phyloP scores from a whole-genome alignment of 192 early-diverging fungal genomes.

The Pecoramyces ruminantium region DNA sequence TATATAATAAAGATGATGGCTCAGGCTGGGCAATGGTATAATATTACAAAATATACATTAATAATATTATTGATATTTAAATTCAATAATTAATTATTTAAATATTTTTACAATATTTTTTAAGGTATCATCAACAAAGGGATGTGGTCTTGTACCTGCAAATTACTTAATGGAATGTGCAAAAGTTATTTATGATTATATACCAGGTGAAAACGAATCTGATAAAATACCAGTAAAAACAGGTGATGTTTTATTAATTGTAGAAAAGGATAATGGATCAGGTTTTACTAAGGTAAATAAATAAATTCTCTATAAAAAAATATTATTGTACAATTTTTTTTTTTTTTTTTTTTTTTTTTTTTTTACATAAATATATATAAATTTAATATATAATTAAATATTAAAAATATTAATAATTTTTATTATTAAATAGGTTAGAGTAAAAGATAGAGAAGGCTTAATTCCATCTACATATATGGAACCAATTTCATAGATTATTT shows the following conservation, averaged over 20 bases:
- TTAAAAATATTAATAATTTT: background rate
- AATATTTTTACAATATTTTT: too few species aligned
- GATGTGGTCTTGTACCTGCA: background rate
- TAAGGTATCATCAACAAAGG: background rate
- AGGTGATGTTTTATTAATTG: conserved; percentile 2
- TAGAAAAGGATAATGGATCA: conserved; percentile 5
- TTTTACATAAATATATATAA: too few species aligned
- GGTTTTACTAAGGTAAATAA: conserved; percentile 3
- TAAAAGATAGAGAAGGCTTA: background rate
- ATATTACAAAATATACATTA: background rate
- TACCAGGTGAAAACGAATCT: background rate
- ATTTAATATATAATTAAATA: too few species aligned
- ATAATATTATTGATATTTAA: conserved; percentile 3
- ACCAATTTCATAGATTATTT: conserved; percentile 1
- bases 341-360: too few species aligned
- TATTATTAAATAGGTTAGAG: background rate
- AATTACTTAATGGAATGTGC: background rate
- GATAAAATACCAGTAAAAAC: conserved; percentile 1
- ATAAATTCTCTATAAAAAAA: too few species aligned
- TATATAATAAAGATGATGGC: conserved; percentile 4
- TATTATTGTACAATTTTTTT: too few species aligned
- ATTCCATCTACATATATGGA: conserved; percentile 1
- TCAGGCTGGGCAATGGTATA: conserved; percentile 5
- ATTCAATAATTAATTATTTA: too few species aligned
- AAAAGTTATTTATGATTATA: background rate